Evolutionary conservation across 441 rosid species (phyloP), one percentile per base, ranked within the genome.

Genomic region (Eutrema salsugineum): DNA sequence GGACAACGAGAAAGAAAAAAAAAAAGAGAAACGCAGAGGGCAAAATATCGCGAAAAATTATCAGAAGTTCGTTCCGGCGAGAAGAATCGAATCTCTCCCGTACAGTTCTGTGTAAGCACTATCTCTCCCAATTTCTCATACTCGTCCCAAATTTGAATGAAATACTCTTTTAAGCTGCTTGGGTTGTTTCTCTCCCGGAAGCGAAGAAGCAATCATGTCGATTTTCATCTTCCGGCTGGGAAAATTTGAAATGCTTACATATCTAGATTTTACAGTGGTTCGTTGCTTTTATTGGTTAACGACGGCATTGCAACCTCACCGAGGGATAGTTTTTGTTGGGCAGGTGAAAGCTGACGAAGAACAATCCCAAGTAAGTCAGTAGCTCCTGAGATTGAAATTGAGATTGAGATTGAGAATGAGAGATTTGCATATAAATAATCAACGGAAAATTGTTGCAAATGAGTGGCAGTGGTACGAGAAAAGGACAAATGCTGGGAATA

Each of bases 401-500:
- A 8, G 14, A 16, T n/a, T 24, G 27, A 24, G 22, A 44, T 8
- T 46, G 51, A 15, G 11, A 46, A 1, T 46, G 27, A 8, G 14
- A 16, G 30, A 4, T 28, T 46, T 46, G 15, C 44, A 14, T 12
- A 2, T 11, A 35, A 35, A 8, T 8, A 7, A 5, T 0, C 2
- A 33, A 35, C 1, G 1, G 1, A 4, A 35, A 35, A 10, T 14
- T 36, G 8, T 8, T 36, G 40, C 39, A 35, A 33, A 33, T 35
- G 40, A 2, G 8, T 60, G 42, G 44, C 84, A 91, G 94, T 91
- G 97, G 97, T 92, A 61, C 86, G 97, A 66, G 97, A 92, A 70
- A 92, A 83, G 78, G 98, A 92, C 76, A 79, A 82, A 51, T 92
- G 98, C 63, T 92, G 98, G 98, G 98, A 92, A 73, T 92, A 85